These are phyloP conservation scores for Firmiana major DNA, from an alignment of 345 rosid genomes.

Conservation along the genomic window DNA sequence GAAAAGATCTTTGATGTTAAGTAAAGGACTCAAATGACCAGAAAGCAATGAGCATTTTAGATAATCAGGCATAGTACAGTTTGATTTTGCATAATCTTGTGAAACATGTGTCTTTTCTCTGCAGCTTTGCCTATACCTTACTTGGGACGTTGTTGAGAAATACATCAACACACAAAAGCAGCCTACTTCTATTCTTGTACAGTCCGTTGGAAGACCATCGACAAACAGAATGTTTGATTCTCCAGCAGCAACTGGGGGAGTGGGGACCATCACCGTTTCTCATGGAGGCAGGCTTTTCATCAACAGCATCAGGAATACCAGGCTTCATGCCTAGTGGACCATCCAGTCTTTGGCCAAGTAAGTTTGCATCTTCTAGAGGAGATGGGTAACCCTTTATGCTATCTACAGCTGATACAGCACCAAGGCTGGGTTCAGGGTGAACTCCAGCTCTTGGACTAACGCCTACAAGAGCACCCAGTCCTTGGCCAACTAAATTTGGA, in stretches of 20 bases:
- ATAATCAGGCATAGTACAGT: slow-evolving; percentile 7
- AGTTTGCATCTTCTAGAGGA: slow-evolving; percentile 30
- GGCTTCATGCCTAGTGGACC: slow-evolving; percentile 18
- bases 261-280: slow-evolving; percentile 25
- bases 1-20: slow-evolving; percentile 37
- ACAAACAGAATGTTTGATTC: slow-evolving; percentile 50
- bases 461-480: slow-evolving; percentile 25
- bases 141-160: not conserved
- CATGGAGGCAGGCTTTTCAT: slow-evolving; percentile 28
- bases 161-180: not conserved
- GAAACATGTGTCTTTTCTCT: not conserved
- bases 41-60: not conserved
- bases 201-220: slow-evolving; percentile 53
- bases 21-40: slow-evolving; percentile 24
- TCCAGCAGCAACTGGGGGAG: slow-evolving; percentile 9
- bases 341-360: slow-evolving; percentile 25
- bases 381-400: slow-evolving; percentile 27
- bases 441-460: slow-evolving; percentile 19
- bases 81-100: not conserved
- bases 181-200: slow-evolving; percentile 61
- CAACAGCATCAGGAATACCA: slow-evolving; percentile 23
- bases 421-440: slow-evolving; percentile 13
- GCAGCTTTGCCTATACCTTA: too few relatives aligned
- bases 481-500: slow-evolving; percentile 21
- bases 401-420: slow-evolving; percentile 17